Base-by-base conservation (phyloP, 2,329 filamentous ascomycete species). In the Zarea fungicola region DNA sequence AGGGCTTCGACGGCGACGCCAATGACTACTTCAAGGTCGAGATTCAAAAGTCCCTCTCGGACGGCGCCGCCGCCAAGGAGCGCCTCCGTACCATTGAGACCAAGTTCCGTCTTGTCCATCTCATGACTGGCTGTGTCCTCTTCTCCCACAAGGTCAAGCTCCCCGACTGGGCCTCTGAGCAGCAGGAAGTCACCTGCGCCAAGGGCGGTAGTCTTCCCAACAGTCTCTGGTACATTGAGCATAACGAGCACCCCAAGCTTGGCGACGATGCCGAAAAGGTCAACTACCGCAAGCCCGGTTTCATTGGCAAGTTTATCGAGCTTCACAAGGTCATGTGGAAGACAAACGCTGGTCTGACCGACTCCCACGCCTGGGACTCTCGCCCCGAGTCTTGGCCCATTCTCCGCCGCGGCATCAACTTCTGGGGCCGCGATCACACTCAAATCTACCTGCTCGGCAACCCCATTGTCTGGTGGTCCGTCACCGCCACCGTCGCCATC, bases 141-240 rank as follows among this genome's bases (percentile, higher is more conserved):
- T 99, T 99, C 76, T 97, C 92, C 1, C 93, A 99, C 78, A 97
- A 96, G 74, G 91, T 97, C 65, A 99, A 99, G 75, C 84, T 99
- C 51, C 93, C 93, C 3, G 90, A 95, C 3, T 99, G 93, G 93
- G 93, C 88, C 40, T 99, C 86, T 45, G 93, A 97, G 67, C 93
- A 99, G 68, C 93, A 99, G 67, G 93, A 99, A 69, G 93, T 99
- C n/a, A 97, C 92, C 18, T 99, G 93, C 64, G 93, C 93, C 7
- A 86, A 84, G 58, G 85, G 88, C 41, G 93, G 90, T 58, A 96
- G 90, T 54, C 74, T 96, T 31, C 93, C 93, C 48, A 99, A 99
- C 78, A 96, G 90, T 61, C 72, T 99, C 57, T 99, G 93, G 93
- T 97, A 96, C 62, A 76, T 99, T 54, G 93, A 99, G 70, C 81